Evolutionary conservation across 495 filamentous ascomycete genomes (phyloP).

Genomic region (Apiosordaria backusii): DNA sequence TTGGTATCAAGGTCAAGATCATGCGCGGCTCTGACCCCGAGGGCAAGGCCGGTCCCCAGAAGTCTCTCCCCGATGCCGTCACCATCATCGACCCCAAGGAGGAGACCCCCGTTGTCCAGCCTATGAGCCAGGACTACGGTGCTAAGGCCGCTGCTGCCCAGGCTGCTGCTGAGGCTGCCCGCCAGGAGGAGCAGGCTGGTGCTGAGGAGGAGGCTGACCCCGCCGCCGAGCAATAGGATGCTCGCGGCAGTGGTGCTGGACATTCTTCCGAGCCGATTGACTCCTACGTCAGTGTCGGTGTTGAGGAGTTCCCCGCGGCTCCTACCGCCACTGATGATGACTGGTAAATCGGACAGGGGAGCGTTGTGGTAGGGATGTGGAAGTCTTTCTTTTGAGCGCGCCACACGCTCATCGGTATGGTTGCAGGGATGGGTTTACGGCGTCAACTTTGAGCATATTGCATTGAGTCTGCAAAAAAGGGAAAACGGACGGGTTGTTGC

Average conservation of each 20-base stretch:
- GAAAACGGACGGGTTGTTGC: constrained; percentile 29
- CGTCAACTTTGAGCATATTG: constrained; percentile 38
- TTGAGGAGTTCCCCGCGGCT: constrained; percentile 2
- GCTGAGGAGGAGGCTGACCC: constrained; percentile 47
- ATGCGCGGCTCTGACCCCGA: constrained; percentile 99
- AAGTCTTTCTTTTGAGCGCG: constrained; percentile 18
- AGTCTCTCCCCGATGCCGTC: constrained; percentile 95
- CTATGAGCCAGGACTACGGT: constrained; percentile 96
- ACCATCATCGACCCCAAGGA: constrained; percentile 99
- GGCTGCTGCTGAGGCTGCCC: constrained; percentile 57
- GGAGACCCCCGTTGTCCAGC: constrained; percentile 88
- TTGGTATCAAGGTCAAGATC: constrained; percentile 99
- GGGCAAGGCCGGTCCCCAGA: constrained; percentile 95
- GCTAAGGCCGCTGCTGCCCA: constrained; percentile 89
- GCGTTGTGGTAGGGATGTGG: constrained; percentile 10
- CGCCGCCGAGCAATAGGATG: constrained; percentile 51
- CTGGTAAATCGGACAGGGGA: constrained; percentile 19
- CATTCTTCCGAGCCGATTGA: neutral
- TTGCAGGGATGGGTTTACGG: constrained; percentile 34
- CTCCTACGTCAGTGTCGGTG: too few species aligned
- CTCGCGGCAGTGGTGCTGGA: constrained; percentile 7
- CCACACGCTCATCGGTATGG: constrained; percentile 24
- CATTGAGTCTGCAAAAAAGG: constrained; percentile 35
- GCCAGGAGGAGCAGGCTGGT: constrained; percentile 63
- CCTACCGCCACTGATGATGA: neutral